phyloP scores from a whole-genome alignment of 2,329 filamentous ascomycete species.

The Orbilia blumenaviensis region DNA sequence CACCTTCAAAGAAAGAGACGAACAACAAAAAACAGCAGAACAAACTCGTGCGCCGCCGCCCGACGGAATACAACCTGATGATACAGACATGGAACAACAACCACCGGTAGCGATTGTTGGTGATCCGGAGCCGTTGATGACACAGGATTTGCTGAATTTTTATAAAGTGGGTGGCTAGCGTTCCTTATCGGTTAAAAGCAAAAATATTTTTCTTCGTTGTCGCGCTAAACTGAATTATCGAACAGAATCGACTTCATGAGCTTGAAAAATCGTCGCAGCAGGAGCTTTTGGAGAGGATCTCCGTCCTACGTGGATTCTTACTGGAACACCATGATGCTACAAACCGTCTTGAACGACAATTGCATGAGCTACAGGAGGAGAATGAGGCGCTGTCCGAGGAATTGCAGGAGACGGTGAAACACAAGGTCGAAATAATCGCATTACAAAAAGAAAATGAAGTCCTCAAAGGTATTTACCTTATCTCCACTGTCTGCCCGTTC shows the following conservation, averaged over 20 bases:
- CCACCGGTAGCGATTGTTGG: slow-evolving; percentile 53
- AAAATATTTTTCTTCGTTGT: not conserved
- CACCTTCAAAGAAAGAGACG: not conserved
- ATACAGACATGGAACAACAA: slow-evolving; percentile 41
- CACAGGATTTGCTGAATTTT: slow-evolving; percentile 49
- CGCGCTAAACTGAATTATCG: not conserved
- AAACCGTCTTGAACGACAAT: slow-evolving; percentile 44
- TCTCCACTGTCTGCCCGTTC: not conserved
- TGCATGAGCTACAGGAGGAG: slow-evolving; percentile 52
- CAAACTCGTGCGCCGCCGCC: not conserved
- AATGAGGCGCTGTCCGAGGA: slow-evolving; percentile 40
- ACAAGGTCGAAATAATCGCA: slow-evolving; percentile 48
- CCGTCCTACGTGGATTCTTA: slow-evolving; percentile 46
- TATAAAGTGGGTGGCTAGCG: slow-evolving; percentile 28
- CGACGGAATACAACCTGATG: not conserved
- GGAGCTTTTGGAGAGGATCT: slow-evolving; percentile 46
- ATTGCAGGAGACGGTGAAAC: slow-evolving; percentile 35
- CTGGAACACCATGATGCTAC: slow-evolving; percentile 52
- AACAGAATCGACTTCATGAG: slow-evolving; percentile 48
- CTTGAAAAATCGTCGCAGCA: slow-evolving; percentile 46
- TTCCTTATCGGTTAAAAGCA: too few relatives aligned
- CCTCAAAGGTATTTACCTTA: slow-evolving; percentile 29
- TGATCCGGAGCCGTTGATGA: slow-evolving; percentile 54
- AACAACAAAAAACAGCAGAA: not conserved
- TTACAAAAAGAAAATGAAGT: slow-evolving; percentile 48